Percentiles rank a stretch among this genome's conserved stretches.
phyloP scores from a whole-genome alignment of 2,329 filamentous ascomycete genomes.

The Trichoderma arundinaceum region DNA sequence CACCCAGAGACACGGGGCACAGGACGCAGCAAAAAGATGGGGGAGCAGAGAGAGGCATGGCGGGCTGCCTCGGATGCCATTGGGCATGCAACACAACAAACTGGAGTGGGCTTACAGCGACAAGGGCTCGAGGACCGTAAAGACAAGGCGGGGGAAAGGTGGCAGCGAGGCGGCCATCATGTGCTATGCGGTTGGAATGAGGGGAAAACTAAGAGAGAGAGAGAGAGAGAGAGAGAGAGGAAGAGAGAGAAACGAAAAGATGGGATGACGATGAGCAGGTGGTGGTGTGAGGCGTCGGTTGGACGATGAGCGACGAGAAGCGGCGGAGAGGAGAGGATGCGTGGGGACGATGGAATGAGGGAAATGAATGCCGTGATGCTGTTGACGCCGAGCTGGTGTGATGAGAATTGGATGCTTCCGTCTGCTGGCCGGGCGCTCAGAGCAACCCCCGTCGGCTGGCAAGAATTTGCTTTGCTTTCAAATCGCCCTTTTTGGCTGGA shows the following conservation, averaged over 20 bases:
- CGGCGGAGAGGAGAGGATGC: neutral
- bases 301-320: neutral
- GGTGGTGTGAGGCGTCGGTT: neutral
- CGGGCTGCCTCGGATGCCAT: neutral
- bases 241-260: neutral
- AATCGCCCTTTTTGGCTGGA: no score
- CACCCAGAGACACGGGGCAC: neutral
- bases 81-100: neutral
- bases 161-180: constrained; percentile 68
- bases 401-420: neutral
- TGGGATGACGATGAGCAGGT: neutral
- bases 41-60: neutral
- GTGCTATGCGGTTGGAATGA: constrained; percentile 7
- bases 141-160: constrained; percentile 66
- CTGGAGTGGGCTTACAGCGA: constrained; percentile 59
- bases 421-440: no score
- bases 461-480: no score
- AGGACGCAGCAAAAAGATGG: neutral
- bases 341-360: neutral
- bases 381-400: neutral
- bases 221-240: neutral
- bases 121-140: constrained; percentile 71
- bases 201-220: neutral
- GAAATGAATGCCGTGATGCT: neutral
- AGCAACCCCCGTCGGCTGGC: no score